Evolutionary conservation across 495 filamentous ascomycete species (phyloP), one percentile per base, ranked within the genome.

Genomic region (Penicillium longicatenatum): DNA sequence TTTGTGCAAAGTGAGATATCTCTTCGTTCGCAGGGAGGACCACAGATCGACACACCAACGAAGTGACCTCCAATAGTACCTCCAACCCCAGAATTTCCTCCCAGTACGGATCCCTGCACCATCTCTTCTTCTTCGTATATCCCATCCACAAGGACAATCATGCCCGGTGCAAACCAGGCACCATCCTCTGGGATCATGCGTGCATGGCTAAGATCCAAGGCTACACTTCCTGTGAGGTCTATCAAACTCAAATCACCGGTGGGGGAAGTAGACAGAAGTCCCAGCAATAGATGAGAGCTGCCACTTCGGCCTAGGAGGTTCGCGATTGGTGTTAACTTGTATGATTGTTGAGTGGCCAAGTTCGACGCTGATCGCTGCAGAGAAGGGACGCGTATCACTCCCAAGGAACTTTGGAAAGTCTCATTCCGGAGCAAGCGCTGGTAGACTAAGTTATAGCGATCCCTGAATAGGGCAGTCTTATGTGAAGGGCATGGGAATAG

Each of bases 131-230:
- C 94, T 72, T 96, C 92, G 67, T 98, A 98, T 20, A 92, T 82
- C 2, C 94, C 94, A 65, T 98, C 95, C 7, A 97, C 84, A 26
- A 98, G 79, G 3, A 97, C 89, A 55, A 98, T 91, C 91, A 96
- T 97, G 2, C 94, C 94, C 0, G 94, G 93, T 1, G 86, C 83
- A 65, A 97, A 95, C 89, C 91, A 98, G 7, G 89, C 88, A 17
- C 89, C 92, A 61, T 95, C 86, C 58, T 90, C 85, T 1, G 92
- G 93, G 57, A 96, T 86, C 37, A 89, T 82, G 20, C 84, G 83
- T 0, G 92, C 91, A 64, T 94, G 89, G 17, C 86, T 84, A 17
- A 97, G 72, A 61, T 97, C 91, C 16, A 98, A 79, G 10, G 83
- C 77, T 60, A 98, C 95, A 50, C 89, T 91, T 24, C 93, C 94